Evolutionary conservation across 2,329 filamentous ascomycete genomes (phyloP).

Genomic region (Penicillium sp.): DNA sequence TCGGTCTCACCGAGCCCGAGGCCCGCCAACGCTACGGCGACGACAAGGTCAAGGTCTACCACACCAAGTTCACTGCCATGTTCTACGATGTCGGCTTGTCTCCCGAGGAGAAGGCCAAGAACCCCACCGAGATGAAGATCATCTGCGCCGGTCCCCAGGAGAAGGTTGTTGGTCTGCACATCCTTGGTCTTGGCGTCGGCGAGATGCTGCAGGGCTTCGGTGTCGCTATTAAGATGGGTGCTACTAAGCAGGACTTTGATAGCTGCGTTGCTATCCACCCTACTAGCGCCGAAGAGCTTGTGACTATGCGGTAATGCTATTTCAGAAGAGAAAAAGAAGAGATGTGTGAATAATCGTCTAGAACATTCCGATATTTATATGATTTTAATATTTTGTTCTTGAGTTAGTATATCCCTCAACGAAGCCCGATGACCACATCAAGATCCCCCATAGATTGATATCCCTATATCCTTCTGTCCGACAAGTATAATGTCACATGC

Average conservation of each 20-base stretch:
- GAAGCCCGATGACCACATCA: no score
- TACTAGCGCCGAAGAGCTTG: conserved; percentile 72
- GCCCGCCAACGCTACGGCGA: conserved; percentile 49
- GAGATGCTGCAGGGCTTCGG: conserved; percentile 77
- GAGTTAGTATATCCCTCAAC: no score
- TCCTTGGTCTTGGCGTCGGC: conserved; percentile 47
- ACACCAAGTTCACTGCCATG: conserved; percentile 51
- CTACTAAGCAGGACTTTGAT: conserved; percentile 74
- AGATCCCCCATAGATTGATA: not conserved
- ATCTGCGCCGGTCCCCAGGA: conserved; percentile 50
- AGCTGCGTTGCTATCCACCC: conserved; percentile 74
- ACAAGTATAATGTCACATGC: no score
- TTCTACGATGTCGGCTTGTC: conserved; percentile 47
- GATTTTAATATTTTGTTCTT: not conserved
- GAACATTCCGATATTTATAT: not conserved
- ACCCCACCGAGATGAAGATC: conserved; percentile 53
- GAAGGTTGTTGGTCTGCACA: conserved; percentile 52
- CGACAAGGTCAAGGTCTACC: conserved; percentile 51
- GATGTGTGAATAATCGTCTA: conserved; percentile 1
- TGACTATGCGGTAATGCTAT: conserved; percentile 45
- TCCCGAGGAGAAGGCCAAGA: conserved; percentile 48
- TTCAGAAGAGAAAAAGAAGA: not conserved
- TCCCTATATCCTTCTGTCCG: not conserved
- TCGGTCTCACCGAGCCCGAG: conserved; percentile 51
- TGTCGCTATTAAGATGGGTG: conserved; percentile 76